Conservation (phyloP, 139 green algal genomes). For the Chlorella vulgaris region DNA sequence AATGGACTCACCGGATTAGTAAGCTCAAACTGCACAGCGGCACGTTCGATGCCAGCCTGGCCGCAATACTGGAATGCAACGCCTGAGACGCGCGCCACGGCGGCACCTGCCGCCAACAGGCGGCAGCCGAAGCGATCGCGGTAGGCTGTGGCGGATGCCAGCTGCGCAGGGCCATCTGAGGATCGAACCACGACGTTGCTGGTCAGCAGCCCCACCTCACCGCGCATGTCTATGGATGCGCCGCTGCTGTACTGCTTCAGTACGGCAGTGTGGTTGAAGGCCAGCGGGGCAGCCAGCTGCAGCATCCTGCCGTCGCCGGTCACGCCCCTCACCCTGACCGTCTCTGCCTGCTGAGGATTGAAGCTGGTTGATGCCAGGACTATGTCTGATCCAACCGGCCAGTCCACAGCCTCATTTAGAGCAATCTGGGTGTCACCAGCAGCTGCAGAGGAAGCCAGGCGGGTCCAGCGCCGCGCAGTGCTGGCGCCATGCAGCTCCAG, state of each 20-base stretch:
- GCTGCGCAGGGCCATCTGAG: background rate
- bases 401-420: background rate
- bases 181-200: background rate
- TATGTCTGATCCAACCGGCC: background rate
- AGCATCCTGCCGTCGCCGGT: background rate
- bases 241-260: background rate
- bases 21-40: background rate
- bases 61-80: background rate
- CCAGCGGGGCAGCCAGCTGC: background rate
- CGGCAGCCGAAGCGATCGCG: background rate
- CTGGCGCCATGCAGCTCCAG: background rate
- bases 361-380: background rate
- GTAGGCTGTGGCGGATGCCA: background rate
- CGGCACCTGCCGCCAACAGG: background rate
- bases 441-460: background rate
- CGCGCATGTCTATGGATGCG: background rate
- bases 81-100: background rate
- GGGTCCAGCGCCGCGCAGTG: background rate
- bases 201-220: background rate
- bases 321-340: background rate
- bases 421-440: background rate
- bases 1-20: background rate
- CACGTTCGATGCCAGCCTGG: background rate
- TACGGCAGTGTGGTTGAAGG: background rate
- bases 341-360: slow-evolving; percentile 5